Percentiles rank a stretch among this genome's conserved stretches.
Evolutionary conservation across 495 filamentous ascomycete species (phyloP).

Genomic region (Niebla homalea): DNA sequence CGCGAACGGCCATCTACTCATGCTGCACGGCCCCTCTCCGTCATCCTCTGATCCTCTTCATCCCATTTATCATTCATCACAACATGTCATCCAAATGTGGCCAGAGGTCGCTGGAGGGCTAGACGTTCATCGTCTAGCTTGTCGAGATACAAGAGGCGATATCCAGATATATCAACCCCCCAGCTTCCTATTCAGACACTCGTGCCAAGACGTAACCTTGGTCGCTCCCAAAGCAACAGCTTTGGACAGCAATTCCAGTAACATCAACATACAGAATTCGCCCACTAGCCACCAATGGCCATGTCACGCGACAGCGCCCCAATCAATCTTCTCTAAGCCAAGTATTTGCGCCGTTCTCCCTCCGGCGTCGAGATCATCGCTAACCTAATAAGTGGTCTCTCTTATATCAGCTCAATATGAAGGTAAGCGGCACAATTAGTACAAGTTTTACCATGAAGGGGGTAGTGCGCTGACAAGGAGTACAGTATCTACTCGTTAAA

Average conservation of each 20-base stretch:
- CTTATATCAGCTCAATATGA: conserved; percentile 5
- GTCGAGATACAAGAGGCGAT: conserved; percentile 14
- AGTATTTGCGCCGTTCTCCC: conserved; percentile 3
- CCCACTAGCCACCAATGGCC: too few species aligned
- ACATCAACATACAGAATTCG: too few species aligned
- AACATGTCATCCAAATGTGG: conserved; percentile 17
- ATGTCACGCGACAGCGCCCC: not conserved
- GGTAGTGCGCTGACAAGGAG: not conserved
- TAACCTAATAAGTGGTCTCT: too few species aligned
- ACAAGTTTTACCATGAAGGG: not conserved
- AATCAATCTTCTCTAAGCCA: not conserved
- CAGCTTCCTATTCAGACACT: not conserved
- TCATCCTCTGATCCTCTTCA: conserved; percentile 8
- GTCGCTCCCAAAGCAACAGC: conserved; percentile 6
- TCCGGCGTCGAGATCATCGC: too few species aligned
- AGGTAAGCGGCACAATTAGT: conserved; percentile 3
- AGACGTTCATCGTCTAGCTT: conserved; percentile 32
- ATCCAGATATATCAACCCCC: conserved; percentile 7
- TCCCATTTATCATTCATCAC: conserved; percentile 10
- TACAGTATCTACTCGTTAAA: conserved; percentile 78
- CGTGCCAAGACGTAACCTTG: not conserved
- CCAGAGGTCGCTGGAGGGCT: conserved; percentile 22
- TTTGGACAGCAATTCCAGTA: too few species aligned
- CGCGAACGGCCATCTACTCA: not conserved
- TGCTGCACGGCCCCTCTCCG: conserved; percentile 7